These are phyloP conservation scores for Lactifluus hygrophoroides DNA, from an alignment of 768 basidiomycete genomes.

Conservation along the genomic window DNA sequence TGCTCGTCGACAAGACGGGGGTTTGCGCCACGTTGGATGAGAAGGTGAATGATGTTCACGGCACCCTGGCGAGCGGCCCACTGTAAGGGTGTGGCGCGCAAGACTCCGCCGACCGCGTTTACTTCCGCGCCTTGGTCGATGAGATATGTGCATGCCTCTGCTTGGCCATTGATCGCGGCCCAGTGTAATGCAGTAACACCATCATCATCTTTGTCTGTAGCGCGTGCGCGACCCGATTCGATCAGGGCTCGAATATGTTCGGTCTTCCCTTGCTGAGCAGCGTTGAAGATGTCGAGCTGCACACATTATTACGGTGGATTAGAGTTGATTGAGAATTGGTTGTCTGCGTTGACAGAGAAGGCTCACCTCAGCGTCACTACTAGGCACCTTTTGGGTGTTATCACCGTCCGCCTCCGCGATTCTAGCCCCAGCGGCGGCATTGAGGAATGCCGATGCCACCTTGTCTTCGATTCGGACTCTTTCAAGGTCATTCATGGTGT, in stretches of 20 bases:
- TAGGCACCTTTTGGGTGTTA: background rate
- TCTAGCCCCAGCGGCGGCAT: background rate
- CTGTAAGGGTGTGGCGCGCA: conserved; percentile 88
- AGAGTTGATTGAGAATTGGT: background rate
- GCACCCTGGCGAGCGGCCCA: conserved; percentile 99
- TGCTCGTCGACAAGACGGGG: conserved; percentile 84
- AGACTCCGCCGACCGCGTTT: conserved; percentile 85
- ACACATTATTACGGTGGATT: no score
- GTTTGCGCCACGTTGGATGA: conserved; percentile 83
- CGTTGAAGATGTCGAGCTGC: conserved; percentile 64
- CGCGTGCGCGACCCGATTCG: conserved; percentile 56
- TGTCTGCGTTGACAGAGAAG: no score
- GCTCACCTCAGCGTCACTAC: background rate
- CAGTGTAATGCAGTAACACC: conserved; percentile 94
- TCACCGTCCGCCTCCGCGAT: background rate
- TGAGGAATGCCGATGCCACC: background rate
- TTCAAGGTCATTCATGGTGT: background rate
- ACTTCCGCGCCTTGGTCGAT: conserved; percentile 89
- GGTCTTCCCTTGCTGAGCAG: conserved; percentile 81
- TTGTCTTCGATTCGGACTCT: background rate
- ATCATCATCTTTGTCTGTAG: conserved; percentile 76
- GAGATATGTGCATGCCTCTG: conserved; percentile 76
- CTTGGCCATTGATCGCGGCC: conserved; percentile 92
- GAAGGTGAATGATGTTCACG: conserved; percentile 85
- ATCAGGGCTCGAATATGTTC: conserved; percentile 52